These are phyloP conservation scores for Torulaspora pretoriensis DNA, from an alignment of 1,139 yeast genomes.

Conservation along the genomic window DNA sequence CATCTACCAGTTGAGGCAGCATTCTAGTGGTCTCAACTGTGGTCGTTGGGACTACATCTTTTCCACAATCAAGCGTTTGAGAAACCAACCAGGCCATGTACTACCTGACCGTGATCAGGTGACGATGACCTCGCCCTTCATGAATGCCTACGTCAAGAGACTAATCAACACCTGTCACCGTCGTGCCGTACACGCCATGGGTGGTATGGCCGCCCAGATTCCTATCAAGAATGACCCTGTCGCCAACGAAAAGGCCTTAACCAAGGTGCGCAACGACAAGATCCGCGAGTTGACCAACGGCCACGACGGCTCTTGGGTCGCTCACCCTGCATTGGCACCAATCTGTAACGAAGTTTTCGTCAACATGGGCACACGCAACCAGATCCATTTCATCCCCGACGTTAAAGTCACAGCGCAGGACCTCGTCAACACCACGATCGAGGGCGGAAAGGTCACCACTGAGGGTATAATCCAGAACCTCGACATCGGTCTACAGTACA, in stretches of 20 bases:
- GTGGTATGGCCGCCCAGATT: slow-evolving; percentile 85
- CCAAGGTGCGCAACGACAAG: slow-evolving; percentile 64
- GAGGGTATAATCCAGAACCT: slow-evolving; percentile 67
- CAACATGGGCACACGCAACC: slow-evolving; percentile 81
- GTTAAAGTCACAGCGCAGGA: slow-evolving; percentile 50
- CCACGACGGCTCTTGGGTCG: slow-evolving; percentile 86
- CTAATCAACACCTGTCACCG: slow-evolving; percentile 64
- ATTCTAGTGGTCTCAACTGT: slow-evolving; percentile 66
- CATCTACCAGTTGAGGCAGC: slow-evolving; percentile 61
- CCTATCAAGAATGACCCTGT: slow-evolving; percentile 64
- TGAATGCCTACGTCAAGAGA: slow-evolving; percentile 66
- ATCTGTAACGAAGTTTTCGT: slow-evolving; percentile 69
- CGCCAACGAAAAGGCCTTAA: slow-evolving; percentile 58
- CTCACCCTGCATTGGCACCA: slow-evolving; percentile 79
- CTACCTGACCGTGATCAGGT: slow-evolving; percentile 70
- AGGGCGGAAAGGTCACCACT: slow-evolving; percentile 56
- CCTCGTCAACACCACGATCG: slow-evolving; percentile 61
- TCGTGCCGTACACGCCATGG: slow-evolving; percentile 74
- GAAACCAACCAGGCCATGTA: slow-evolving; percentile 55
- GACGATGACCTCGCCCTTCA: slow-evolving; percentile 74
- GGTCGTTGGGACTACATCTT: slow-evolving; percentile 78
- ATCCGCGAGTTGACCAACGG: slow-evolving; percentile 71
- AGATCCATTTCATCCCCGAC: slow-evolving; percentile 51
- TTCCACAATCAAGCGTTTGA: slow-evolving; percentile 60
- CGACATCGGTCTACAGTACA: slow-evolving; percentile 70